phyloP scores from a whole-genome alignment of 768 basidiomycete species.

The Leccinum olivaceopallidum region DNA sequence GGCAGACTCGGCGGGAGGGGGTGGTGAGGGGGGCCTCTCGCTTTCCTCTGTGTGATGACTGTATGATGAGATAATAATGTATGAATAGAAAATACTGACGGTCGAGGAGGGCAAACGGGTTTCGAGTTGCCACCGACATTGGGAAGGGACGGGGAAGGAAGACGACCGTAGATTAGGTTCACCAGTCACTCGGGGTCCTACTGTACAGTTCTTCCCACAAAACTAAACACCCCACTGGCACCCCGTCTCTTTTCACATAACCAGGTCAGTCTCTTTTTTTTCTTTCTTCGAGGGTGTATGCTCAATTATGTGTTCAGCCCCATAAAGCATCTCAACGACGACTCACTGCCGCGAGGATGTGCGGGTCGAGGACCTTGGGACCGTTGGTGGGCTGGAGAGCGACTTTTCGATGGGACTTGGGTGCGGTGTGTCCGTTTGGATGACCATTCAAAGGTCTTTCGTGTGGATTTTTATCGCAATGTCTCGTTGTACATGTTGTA shows the following conservation, averaged over 20 bases:
- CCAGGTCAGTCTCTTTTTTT: conserved; percentile 46
- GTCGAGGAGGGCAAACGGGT: conserved; percentile 82
- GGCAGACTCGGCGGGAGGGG: conserved; percentile 32
- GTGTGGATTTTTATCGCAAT: conserved; percentile 76
- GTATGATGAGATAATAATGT: conserved; percentile 11
- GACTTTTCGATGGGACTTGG: conserved; percentile 77
- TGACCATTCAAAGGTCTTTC: conserved; percentile 59
- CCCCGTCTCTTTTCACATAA: conserved; percentile 23
- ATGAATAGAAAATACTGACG: conserved; percentile 46
- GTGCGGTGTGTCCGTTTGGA: conserved; percentile 68
- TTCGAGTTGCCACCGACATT: conserved; percentile 91
- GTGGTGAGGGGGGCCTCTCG: conserved; percentile 42
- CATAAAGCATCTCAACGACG: conserved; percentile 88
- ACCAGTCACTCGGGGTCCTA: conserved; percentile 41
- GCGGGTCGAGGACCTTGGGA: conserved; percentile 84
- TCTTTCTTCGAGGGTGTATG: too few species aligned
- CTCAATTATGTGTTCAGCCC: conserved; percentile 5
- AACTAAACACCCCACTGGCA: conserved; percentile 12
- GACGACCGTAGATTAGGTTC: not conserved
- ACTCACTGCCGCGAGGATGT: conserved; percentile 72
- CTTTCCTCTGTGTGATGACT: conserved; percentile 41
- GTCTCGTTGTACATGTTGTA: conserved; percentile 80
- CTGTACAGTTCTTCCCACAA: conserved; percentile 41
- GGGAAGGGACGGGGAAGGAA: conserved; percentile 20
- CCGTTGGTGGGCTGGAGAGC: conserved; percentile 84